phyloP scores from a whole-genome alignment of 2,329 filamentous ascomycete genomes.

The Aschersonia sp. region DNA sequence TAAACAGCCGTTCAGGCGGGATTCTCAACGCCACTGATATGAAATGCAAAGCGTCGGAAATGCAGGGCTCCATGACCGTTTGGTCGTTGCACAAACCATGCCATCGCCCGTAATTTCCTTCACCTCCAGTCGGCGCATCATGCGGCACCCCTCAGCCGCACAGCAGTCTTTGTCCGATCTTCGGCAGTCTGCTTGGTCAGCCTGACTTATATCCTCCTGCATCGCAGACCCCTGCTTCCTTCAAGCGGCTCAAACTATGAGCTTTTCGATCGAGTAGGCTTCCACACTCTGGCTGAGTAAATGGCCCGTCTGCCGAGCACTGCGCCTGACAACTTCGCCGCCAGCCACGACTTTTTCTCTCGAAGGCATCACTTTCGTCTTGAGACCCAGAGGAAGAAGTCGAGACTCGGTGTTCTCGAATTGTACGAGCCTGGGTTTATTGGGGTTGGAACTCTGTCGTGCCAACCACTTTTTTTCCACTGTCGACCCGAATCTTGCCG shows the following conservation, averaged over 20 bases:
- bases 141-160: too few species aligned
- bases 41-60: too few species aligned
- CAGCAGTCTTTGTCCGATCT: too few species aligned
- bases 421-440: constrained; percentile 27
- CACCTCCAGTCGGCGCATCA: too few species aligned
- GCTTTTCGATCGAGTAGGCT: constrained; percentile 70
- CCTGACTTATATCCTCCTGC: neutral
- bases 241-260: constrained; percentile 39
- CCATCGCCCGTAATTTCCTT: too few species aligned
- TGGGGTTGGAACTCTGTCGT: constrained; percentile 14
- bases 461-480: constrained; percentile 17
- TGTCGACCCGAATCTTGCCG: constrained; percentile 43
- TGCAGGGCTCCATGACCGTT: too few species aligned
- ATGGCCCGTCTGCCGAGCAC: constrained; percentile 58
- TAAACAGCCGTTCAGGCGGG: too few species aligned
- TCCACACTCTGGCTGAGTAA: constrained; percentile 67
- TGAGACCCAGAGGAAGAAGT: constrained; percentile 60
- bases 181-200: too few species aligned
- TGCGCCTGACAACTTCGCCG: constrained; percentile 57
- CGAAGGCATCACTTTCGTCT: constrained; percentile 36
- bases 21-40: too few species aligned
- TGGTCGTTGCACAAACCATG: too few species aligned
- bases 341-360: constrained; percentile 47
- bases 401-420: constrained; percentile 29
- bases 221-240: neutral